Base-by-base conservation (phyloP, 352 stramenopile species). In the Phytophthora lateralis region DNA sequence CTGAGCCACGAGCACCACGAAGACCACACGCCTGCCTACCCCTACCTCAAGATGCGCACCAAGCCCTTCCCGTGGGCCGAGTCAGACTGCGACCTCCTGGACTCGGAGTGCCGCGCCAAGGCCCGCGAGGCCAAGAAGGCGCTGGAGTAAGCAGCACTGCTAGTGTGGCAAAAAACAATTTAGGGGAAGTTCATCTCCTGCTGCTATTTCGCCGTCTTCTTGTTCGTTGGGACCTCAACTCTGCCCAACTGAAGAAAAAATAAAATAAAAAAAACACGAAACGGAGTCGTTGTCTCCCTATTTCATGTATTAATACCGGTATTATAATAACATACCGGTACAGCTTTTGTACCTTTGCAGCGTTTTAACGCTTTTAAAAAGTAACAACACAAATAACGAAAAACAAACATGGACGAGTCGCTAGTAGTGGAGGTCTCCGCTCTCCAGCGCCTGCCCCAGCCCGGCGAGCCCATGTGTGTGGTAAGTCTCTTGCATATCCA, bases 41-140 rank as follows among this genome's bases (percentile, higher is more conserved):
- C 84, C 35, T 92, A 95, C 81, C 83, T 93, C 66, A 95, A 92
- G 75, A 77, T 95, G 54, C 86, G 86, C 72, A 95, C 73, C 69
- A 95, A 95, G 76, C 86, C 86, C 21, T 95, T 86, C 74, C 86
- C 86, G 60, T 95, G 86, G 86, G 58, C 85, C 34, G 84, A 86
- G 56, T 80, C 86, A 56, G 56, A 83, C 76, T 95, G 86, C 74
- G 85, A 95, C 79, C 67, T 91, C 37, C 58, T 95, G 49, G 86
- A 95, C 76, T 60, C 27, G 18, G 61, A 90, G 63, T 95, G 86
- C 79, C 88, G 88, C 55, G 74, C 76, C 44, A 73, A 80, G 41
- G 82, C 80, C 42, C 71, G 71, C 39, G 83, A 74, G 24, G 85
- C 85, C 43, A 78, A 90, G 74, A 66, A 91, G 72, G 82, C 78